Base-by-base conservation (phyloP, 108 stramenopile genomes). In the Stephanodiscus minutulus region DNA sequence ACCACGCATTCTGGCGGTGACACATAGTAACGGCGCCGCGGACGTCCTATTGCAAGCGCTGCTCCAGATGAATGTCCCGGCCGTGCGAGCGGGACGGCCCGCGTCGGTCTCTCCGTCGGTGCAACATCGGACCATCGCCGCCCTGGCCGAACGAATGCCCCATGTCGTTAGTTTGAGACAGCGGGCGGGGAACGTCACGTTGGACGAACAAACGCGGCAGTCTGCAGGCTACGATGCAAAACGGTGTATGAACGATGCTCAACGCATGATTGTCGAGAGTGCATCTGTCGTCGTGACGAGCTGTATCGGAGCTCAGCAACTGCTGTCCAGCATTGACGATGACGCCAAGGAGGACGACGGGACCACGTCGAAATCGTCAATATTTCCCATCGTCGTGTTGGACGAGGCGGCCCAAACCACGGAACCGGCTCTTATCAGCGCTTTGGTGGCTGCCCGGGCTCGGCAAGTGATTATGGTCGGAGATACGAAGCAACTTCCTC, bases 361-460 rank as follows among this genome's bases (percentile, higher is more conserved):
- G 39, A 9, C 39, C 39, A 41, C 39, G 9, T 41, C 9, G 11
- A 41, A 41, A 41, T 52, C 20, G 7, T 17, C 65, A 3, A 43
- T 28, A 0, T 91, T 89, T 55, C 68, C 75, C 0, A 67, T 87
- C 10, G 88, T 91, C 0, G 85, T 91, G 1, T 61, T 91, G 31
- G 91, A 91, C 57, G 91, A 91, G 63, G 88, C 91, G 36, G 85
- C 83, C 7, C 90, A 91, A 79, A 85, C 84, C 7, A 91, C 88
- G 0, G 88, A 89, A 68, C 88, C 88, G 12, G 88, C 91, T n/a
- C 57, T 89, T 10, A 35, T 89, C 13, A 86, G 86, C 52, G 86
- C 87, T 10, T 54, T 89, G 20, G 76, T 84, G 9, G 85, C 86
- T 10, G 74, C 86, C 13, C 64, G 77, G 31, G 88, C 87, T 1